Evolutionary conservation across 768 basidiomycete species (phyloP).

Genomic region (Tremella fuciformis): DNA sequence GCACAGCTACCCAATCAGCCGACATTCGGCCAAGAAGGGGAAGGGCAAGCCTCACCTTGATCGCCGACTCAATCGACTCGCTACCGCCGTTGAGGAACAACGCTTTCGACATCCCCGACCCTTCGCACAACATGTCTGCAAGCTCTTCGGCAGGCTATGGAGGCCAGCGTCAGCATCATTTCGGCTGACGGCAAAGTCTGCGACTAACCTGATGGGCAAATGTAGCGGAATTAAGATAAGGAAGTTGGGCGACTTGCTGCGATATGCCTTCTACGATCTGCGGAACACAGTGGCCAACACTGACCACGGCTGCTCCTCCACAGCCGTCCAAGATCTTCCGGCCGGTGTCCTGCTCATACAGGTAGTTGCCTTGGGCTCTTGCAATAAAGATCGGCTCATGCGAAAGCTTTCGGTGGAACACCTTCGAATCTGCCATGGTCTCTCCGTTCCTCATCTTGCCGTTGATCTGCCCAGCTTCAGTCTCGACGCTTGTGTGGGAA

Average conservation of each 20-base stretch:
- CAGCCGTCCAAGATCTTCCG: slow-evolving; percentile 69
- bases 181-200: not conserved
- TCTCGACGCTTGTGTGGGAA: too few species aligned
- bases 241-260: slow-evolving; percentile 14
- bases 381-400: slow-evolving; percentile 20
- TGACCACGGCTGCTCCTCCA: slow-evolving; percentile 80
- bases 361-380: slow-evolving; percentile 62
- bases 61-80: slow-evolving; percentile 82
- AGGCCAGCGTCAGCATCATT: not conserved
- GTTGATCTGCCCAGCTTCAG: too few species aligned
- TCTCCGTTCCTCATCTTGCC: too few species aligned
- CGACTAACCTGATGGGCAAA: slow-evolving; percentile 11
- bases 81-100: slow-evolving; percentile 73
- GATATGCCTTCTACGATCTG: slow-evolving; percentile 56
- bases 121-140: slow-evolving; percentile 63
- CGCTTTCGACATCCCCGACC: slow-evolving; percentile 66
- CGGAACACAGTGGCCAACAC: slow-evolving; percentile 71
- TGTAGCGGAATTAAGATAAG: slow-evolving; percentile 8
- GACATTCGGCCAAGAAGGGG: not conserved
- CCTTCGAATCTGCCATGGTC: not conserved
- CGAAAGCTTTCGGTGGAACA: slow-evolving; percentile 20
- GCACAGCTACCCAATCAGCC: slow-evolving; percentile 53
- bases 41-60: slow-evolving; percentile 57
- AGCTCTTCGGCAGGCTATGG: slow-evolving; percentile 71
- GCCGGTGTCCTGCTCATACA: slow-evolving; percentile 66